A percentile compares a stretch with the other conserved stretches of the same genome.
Evolutionary conservation across 179 eudicot genomes (phyloP).

Genomic region (Silene coronaria): DNA sequence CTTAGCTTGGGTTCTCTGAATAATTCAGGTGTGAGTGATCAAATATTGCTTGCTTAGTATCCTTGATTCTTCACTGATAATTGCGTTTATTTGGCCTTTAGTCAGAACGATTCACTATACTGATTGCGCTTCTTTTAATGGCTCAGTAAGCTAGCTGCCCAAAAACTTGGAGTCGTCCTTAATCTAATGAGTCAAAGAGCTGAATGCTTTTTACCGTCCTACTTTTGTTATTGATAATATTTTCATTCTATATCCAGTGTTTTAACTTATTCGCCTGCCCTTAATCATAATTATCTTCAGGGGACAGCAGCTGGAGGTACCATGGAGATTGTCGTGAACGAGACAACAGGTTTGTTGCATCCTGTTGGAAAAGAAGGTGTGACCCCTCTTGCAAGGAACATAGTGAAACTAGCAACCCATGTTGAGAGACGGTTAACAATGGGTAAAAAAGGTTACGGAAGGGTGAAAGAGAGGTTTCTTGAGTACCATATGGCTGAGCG

Average conservation of each 20-base stretch:
- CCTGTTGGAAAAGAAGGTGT: constrained; percentile 84
- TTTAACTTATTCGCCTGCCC: neutral
- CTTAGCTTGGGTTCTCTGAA: neutral
- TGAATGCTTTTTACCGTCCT: neutral
- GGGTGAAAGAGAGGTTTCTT: constrained; percentile 74
- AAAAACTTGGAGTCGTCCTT: neutral
- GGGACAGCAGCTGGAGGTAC: constrained; percentile 99
- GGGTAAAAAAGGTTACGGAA: constrained; percentile 75
- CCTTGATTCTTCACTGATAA: neutral
- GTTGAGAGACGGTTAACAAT: constrained; percentile 70
- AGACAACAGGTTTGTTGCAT: constrained; percentile 79
- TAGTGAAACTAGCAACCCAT: constrained; percentile 69
- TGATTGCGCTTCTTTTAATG: neutral
- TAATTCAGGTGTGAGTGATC: neutral
- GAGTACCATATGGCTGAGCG: constrained; percentile 81
- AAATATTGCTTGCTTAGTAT: neutral
- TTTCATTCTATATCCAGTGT: neutral
- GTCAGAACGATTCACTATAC: neutral
- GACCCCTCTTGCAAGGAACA: constrained; percentile 75
- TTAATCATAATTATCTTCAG: constrained; percentile 30
- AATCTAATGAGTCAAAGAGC: neutral
- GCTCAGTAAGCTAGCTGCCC: neutral
- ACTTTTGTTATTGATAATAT: neutral
- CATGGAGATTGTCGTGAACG: constrained; percentile 74
- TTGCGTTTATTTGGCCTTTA: neutral